Evolutionary conservation across 2,329 filamentous ascomycete genomes (phyloP).

Genomic region (Aspergillus niger): DNA sequence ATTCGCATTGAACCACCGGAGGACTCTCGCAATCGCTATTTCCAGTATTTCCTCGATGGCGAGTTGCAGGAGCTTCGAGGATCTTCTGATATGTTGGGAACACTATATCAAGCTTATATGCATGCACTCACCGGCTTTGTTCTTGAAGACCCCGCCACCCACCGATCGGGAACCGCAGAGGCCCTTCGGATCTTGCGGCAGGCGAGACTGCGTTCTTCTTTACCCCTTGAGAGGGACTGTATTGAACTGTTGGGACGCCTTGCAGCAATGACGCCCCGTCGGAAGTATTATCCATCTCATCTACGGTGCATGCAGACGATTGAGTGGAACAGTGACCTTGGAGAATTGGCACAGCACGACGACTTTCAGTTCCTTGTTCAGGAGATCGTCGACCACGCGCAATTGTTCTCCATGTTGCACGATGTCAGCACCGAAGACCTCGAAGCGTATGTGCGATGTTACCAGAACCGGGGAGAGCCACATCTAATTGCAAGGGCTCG

Average conservation of each 20-base stretch:
- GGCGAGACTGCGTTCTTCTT: conserved; percentile 16
- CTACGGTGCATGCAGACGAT: conserved; percentile 26
- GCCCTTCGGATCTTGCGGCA: conserved; percentile 28
- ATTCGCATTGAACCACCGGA: conserved; percentile 18
- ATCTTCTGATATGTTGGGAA: conserved; percentile 17
- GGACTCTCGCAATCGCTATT: conserved; percentile 17
- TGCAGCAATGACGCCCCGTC: conserved; percentile 26
- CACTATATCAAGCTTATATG: conserved; percentile 31
- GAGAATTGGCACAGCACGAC: conserved; percentile 23
- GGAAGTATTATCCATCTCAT: conserved; percentile 30
- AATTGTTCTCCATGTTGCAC: conserved; percentile 17
- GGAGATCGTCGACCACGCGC: conserved; percentile 17
- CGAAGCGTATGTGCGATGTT: background rate
- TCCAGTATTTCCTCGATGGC: conserved; percentile 27
- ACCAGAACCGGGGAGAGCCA: conserved; percentile 8
- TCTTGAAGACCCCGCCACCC: conserved; percentile 34
- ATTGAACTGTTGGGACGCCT: conserved; percentile 23
- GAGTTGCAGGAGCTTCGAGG: conserved; percentile 23
- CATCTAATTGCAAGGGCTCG: conserved; percentile 25
- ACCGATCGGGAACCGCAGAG: conserved; percentile 33
- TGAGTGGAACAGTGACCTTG: conserved; percentile 23
- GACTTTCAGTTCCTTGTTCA: conserved; percentile 19
- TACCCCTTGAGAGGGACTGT: conserved; percentile 13
- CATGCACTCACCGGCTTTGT: conserved; percentile 36
- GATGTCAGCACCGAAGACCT: background rate